Conservation (phyloP, 2,329 filamentous ascomycete genomes). For the Claviceps sorghi region DNA sequence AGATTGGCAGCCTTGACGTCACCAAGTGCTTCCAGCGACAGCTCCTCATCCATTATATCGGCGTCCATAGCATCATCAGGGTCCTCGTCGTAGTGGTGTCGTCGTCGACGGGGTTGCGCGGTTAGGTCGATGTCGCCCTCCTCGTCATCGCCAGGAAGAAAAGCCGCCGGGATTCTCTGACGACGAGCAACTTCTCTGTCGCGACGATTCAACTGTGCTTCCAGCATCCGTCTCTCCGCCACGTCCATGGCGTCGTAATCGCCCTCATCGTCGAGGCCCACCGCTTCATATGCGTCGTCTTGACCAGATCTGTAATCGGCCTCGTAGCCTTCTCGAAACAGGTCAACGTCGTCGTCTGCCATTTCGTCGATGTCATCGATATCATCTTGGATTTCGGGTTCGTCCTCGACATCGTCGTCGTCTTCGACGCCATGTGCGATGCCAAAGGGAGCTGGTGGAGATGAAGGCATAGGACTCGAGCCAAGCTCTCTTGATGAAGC, state of each 20-base stretch:
- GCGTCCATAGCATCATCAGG: slow-evolving; percentile 82
- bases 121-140: slow-evolving; percentile 75
- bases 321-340: slow-evolving; percentile 61
- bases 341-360: slow-evolving; percentile 67
- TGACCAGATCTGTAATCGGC: slow-evolving; percentile 55
- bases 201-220: slow-evolving; percentile 57
- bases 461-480: slow-evolving; percentile 52
- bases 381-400: slow-evolving; percentile 57
- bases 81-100: slow-evolving; percentile 89
- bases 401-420: slow-evolving; percentile 57
- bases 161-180: slow-evolving; percentile 55
- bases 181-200: slow-evolving; percentile 57
- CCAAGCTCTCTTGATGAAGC: slow-evolving; percentile 35
- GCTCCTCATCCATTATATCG: slow-evolving; percentile 90
- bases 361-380: slow-evolving; percentile 67
- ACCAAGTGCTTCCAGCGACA: slow-evolving; percentile 77
- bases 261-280: slow-evolving; percentile 63
- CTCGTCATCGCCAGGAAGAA: slow-evolving; percentile 68
- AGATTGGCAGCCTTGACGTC: slow-evolving; percentile 89
- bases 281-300: slow-evolving; percentile 53
- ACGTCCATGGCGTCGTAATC: slow-evolving; percentile 58
- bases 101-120: slow-evolving; percentile 67
- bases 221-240: slow-evolving; percentile 53
- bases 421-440: slow-evolving; percentile 55
- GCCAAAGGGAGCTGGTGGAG: slow-evolving; percentile 42